Evolutionary conservation across 1,284 basidiomycete genomes (phyloP).

Genomic region (Cutaneotrichosporon arboriforme): DNA sequence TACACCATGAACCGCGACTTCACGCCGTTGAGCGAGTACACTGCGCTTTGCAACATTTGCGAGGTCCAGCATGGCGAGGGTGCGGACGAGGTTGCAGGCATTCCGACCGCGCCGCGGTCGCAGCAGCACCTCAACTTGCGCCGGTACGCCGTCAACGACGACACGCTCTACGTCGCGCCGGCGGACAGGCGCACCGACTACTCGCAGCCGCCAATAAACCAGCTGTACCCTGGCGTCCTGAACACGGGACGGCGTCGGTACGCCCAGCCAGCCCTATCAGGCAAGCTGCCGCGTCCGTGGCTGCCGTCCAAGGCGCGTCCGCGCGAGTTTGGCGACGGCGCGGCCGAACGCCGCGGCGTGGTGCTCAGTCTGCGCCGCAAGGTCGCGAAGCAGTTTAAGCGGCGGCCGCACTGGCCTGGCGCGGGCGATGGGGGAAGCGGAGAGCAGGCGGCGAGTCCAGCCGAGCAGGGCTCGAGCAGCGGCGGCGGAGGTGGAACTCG

Average conservation of each 20-base stretch:
- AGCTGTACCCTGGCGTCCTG: conserved; percentile 82
- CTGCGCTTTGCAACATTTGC: conserved; percentile 71
- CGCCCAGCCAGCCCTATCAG: conserved; percentile 83
- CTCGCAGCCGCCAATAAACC: conserved; percentile 89
- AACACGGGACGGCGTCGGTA: conserved; percentile 68
- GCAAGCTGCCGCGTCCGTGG: conserved; percentile 83
- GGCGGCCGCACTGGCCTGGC: conserved; percentile 24
- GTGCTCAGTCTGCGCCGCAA: conserved; percentile 41
- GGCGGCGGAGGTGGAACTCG: not conserved
- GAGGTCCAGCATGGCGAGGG: conserved; percentile 82
- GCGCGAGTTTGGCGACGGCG: conserved; percentile 46
- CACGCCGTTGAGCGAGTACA: conserved; percentile 71
- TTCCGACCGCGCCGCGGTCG: conserved; percentile 67
- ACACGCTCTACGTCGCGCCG: conserved; percentile 87
- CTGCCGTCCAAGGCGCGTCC: conserved; percentile 72
- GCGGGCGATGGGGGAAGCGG: too few relatives aligned
- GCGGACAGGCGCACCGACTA: conserved; percentile 87
- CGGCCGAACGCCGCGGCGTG: conserved; percentile 39
- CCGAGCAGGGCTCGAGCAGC: not conserved
- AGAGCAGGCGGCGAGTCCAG: not conserved
- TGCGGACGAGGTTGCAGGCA: conserved; percentile 63
- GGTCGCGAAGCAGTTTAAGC: conserved; percentile 35
- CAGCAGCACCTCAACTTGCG: conserved; percentile 79
- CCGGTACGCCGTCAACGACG: conserved; percentile 85
- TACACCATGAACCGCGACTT: conserved; percentile 68